These are phyloP conservation scores for Chlorella ohadii DNA, from an alignment of 139 green algal genomes.

Conservation along the genomic window DNA sequence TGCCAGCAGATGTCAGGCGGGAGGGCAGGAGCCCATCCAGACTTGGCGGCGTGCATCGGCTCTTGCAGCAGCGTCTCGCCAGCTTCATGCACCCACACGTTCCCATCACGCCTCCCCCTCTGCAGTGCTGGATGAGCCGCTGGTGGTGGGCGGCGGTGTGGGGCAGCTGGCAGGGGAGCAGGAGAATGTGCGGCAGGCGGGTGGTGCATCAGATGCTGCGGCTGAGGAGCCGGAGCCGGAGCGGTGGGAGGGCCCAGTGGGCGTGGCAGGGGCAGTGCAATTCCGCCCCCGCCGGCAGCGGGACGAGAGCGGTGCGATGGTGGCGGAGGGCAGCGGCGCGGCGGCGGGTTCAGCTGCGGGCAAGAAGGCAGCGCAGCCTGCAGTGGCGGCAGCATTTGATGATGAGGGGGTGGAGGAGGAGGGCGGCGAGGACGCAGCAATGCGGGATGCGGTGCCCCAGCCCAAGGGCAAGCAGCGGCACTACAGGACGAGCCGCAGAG, in stretches of 20 bases:
- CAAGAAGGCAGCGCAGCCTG: neutral
- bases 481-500: slow-evolving; percentile 10
- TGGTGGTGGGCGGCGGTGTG: slow-evolving; percentile 60
- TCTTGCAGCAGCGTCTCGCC: too few relatives aligned
- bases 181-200: neutral
- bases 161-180: slow-evolving; percentile 21
- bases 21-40: too few relatives aligned
- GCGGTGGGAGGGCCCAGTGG: slow-evolving; percentile 34
- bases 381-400: neutral
- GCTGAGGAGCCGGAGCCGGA: slow-evolving; percentile 1
- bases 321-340: neutral
- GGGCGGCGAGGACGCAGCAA: neutral
- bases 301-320: neutral
- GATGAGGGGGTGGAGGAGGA: slow-evolving; percentile 8
- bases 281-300: slow-evolving; percentile 14
- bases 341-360: neutral
- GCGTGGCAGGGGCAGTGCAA: neutral
- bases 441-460: neutral
- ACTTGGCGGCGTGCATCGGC: too few relatives aligned
- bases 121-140: slow-evolving; percentile 54
- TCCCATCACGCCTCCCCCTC: neutral
- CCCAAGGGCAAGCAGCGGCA: neutral
- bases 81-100: neutral
- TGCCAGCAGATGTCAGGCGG: too few relatives aligned
- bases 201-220: neutral